phyloP scores from a whole-genome alignment of 768 basidiomycete species.

The Calocera viscosa region DNA sequence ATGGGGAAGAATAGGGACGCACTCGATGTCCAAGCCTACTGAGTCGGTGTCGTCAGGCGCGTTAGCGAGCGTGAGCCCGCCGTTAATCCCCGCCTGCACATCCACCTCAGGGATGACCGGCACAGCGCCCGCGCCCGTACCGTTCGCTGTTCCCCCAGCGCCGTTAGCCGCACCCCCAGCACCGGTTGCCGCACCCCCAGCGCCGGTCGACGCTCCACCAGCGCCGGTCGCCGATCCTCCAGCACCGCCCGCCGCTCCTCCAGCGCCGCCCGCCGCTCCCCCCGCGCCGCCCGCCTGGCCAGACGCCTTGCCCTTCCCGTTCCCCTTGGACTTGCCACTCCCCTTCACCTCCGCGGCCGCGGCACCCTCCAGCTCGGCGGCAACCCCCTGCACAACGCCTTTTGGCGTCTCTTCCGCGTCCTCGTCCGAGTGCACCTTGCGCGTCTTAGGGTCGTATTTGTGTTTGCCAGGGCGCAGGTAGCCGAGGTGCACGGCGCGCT shows the following conservation, averaged over 20 bases:
- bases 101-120: constrained; percentile 28
- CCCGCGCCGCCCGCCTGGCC: no score
- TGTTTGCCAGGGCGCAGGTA: constrained; percentile 33
- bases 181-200: no score
- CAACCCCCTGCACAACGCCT: constrained; percentile 2
- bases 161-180: no score
- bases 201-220: no score
- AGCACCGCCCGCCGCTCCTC: no score
- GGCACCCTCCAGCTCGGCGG: neutral
- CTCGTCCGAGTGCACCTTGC: neutral
- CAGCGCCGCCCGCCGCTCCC: no score
- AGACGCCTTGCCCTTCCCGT: constrained; percentile 9
- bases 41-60: constrained; percentile 38
- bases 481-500: constrained; percentile 12
- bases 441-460: constrained; percentile 22
- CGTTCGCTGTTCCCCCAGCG: neutral
- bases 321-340: constrained; percentile 10
- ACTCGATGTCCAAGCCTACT: constrained; percentile 61
- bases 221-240: no score
- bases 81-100: constrained; percentile 27
- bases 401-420: neutral
- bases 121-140: constrained; percentile 9
- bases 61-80: constrained; percentile 35
- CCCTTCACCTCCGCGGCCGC: neutral
- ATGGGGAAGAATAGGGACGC: constrained; percentile 20